A percentile compares a stretch with the other conserved stretches of the same genome.
Conservation (phyloP, 805 yeast genomes). For the Zygosaccharomyces rouxii region DNA sequence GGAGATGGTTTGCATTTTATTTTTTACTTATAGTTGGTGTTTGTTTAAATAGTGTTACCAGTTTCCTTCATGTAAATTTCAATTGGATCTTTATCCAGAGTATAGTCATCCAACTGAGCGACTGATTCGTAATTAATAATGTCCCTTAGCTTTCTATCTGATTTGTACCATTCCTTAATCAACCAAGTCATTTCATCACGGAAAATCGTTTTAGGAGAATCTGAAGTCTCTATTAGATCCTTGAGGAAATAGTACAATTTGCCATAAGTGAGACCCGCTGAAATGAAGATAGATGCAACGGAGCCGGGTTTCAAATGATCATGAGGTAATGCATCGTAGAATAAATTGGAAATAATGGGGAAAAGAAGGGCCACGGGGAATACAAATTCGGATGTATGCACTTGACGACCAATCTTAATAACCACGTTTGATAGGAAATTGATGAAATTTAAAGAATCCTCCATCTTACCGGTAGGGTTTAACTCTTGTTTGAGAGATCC, state of each 20-base stretch:
- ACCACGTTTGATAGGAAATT: constrained; percentile 39
- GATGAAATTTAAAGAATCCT: constrained; percentile 34
- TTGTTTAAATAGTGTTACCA: constrained; percentile 32
- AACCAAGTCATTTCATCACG: constrained; percentile 59
- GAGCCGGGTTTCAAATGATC: constrained; percentile 46
- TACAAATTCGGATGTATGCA: constrained; percentile 66
- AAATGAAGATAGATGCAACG: constrained; percentile 56
- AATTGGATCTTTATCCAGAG: constrained; percentile 55
- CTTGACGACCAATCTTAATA: constrained; percentile 53
- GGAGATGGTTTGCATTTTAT: background rate
- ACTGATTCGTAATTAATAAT: constrained; percentile 46
- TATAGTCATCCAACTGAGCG: constrained; percentile 43
- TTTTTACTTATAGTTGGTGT: background rate
- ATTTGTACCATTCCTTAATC: constrained; percentile 61
- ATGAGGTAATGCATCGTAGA: constrained; percentile 40
- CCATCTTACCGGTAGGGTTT: constrained; percentile 26
- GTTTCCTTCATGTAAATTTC: constrained; percentile 41
- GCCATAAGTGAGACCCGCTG: constrained; percentile 60
- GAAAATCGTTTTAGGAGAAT: constrained; percentile 46
- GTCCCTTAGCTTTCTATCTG: constrained; percentile 60
- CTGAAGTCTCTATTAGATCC: constrained; percentile 59
- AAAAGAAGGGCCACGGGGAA: constrained; percentile 74
- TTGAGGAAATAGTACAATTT: constrained; percentile 61
- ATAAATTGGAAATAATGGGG: constrained; percentile 57
- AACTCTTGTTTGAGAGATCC: constrained; percentile 41